Percentiles rank a stretch among this genome's conserved stretches.
These are phyloP conservation scores for Tephrocybe sp. DNA, from an alignment of 768 basidiomycete species.

Conservation along the genomic window DNA sequence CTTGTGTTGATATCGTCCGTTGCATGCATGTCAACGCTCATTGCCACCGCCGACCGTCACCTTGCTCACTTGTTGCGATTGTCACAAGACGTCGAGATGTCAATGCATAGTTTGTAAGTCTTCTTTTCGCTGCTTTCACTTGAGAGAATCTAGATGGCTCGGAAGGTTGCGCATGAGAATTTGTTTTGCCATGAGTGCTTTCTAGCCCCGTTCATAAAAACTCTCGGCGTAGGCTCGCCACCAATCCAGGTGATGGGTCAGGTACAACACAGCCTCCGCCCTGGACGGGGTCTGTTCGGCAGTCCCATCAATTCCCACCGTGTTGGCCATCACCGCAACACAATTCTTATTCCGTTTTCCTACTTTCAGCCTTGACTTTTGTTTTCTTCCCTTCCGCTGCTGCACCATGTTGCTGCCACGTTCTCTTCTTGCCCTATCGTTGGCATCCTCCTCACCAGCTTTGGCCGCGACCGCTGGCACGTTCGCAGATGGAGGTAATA, in stretches of 20 bases:
- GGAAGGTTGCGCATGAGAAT: too few relatives aligned
- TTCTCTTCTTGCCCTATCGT: constrained; percentile 25
- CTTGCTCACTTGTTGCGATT: too few relatives aligned
- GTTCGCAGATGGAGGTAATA: constrained; percentile 33
- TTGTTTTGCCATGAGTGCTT: too few relatives aligned
- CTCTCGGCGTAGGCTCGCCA: too few relatives aligned
- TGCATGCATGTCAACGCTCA: too few relatives aligned
- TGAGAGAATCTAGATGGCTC: too few relatives aligned
- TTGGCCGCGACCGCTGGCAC: constrained; percentile 30
- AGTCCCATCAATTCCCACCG: not conserved
- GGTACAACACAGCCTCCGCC: not conserved
- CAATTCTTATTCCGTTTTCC: not conserved
- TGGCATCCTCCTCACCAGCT: constrained; percentile 22
- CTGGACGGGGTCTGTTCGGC: not conserved
- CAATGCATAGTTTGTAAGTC: too few relatives aligned
- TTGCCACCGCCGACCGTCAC: too few relatives aligned
- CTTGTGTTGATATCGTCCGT: too few relatives aligned
- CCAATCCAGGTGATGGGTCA: not conserved
- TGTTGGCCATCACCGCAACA: constrained; percentile 2
- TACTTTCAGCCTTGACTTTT: not conserved
- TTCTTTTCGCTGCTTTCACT: too few relatives aligned
- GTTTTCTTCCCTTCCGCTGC: not conserved
- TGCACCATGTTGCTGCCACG: constrained; percentile 15
- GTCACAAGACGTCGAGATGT: too few relatives aligned
- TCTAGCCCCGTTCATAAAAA: too few relatives aligned